phyloP scores from a whole-genome alignment of 2,329 filamentous ascomycete genomes.

The Scorias spongiosa region DNA sequence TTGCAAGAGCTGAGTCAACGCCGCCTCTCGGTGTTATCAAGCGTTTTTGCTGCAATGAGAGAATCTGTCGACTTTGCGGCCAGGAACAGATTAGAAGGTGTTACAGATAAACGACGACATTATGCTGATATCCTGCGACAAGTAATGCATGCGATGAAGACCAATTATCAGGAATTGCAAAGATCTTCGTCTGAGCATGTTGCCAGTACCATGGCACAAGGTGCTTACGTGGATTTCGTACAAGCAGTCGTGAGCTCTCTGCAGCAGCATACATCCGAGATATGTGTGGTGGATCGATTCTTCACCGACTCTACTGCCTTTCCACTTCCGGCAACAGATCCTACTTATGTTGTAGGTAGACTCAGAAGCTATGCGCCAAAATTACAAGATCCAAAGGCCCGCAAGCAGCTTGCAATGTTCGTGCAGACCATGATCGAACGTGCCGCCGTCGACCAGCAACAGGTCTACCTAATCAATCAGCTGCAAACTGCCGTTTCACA shows the following conservation, averaged over 20 bases:
- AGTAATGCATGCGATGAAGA: conserved; percentile 47
- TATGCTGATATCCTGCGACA: conserved; percentile 38
- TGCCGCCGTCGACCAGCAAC: conserved; percentile 42
- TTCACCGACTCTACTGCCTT: conserved; percentile 46
- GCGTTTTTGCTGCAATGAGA: conserved; percentile 44
- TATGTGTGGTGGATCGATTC: conserved; percentile 41
- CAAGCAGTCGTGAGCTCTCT: conserved; percentile 43
- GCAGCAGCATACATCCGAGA: conserved; percentile 45
- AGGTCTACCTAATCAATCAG: conserved; percentile 40
- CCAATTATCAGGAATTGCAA: conserved; percentile 42
- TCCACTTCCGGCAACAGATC: conserved; percentile 44
- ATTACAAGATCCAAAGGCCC: conserved; percentile 30
- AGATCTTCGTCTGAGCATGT: conserved; percentile 5
- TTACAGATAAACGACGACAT: conserved; percentile 25
- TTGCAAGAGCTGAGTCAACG: conserved; percentile 38
- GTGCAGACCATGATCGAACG: conserved; percentile 44
- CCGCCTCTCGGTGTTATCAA: conserved; percentile 40
- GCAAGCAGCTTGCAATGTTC: conserved; percentile 42
- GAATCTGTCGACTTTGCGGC: conserved; percentile 26
- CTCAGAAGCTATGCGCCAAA: conserved; percentile 44
- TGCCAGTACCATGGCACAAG: conserved; percentile 21
- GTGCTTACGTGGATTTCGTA: conserved; percentile 46
- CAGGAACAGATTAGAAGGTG: conserved; percentile 15
- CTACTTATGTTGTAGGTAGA: conserved; percentile 46
- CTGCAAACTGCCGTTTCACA: conserved; percentile 34